These are phyloP conservation scores for Diplocarpon rosae DNA, from an alignment of 2,329 filamentous ascomycete genomes.

Conservation along the genomic window DNA sequence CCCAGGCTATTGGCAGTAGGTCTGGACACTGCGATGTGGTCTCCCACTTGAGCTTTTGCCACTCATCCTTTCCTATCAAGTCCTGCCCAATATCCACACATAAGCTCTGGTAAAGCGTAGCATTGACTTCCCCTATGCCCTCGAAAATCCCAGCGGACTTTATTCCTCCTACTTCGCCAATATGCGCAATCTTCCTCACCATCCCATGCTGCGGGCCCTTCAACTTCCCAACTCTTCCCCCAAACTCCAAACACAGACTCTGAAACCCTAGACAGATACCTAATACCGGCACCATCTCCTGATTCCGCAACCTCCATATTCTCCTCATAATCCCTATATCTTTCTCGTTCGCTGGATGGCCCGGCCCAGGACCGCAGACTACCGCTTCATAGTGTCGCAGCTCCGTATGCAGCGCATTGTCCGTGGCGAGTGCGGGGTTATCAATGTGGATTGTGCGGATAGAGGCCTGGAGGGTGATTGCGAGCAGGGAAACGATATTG, in stretches of 20 bases:
- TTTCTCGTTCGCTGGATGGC: conserved; percentile 56
- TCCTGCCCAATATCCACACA: conserved; percentile 27
- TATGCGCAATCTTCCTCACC: conserved; percentile 43
- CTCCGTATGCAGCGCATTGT: conserved; percentile 36
- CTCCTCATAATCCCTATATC: conserved; percentile 75
- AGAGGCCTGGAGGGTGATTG: conserved; percentile 53
- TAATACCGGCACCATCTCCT: conserved; percentile 60
- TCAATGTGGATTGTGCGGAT: conserved; percentile 68
- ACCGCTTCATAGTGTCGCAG: conserved; percentile 65
- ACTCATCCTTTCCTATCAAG: conserved; percentile 9
- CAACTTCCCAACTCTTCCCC: conserved; percentile 42
- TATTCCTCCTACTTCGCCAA: conserved; percentile 19
- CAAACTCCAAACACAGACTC: conserved; percentile 49
- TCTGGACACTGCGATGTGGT: conserved; percentile 15
- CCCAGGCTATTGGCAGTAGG: conserved; percentile 28
- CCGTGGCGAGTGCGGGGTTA: conserved; percentile 38
- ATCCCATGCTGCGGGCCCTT: conserved; percentile 50
- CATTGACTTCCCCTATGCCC: conserved; percentile 24
- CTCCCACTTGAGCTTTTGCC: conserved; percentile 21
- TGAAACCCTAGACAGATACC: conserved; percentile 68
- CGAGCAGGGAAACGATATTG: conserved; percentile 79
- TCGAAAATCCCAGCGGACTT: conserved; percentile 18
- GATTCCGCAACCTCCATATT: conserved; percentile 56
- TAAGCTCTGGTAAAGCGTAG: conserved; percentile 33
- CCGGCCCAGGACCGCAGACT: conserved; percentile 84